These are phyloP conservation scores for Rhytidiadelphus loreus DNA, from an alignment of 225 moss, liverwort and hornwort species.

Conservation along the genomic window DNA sequence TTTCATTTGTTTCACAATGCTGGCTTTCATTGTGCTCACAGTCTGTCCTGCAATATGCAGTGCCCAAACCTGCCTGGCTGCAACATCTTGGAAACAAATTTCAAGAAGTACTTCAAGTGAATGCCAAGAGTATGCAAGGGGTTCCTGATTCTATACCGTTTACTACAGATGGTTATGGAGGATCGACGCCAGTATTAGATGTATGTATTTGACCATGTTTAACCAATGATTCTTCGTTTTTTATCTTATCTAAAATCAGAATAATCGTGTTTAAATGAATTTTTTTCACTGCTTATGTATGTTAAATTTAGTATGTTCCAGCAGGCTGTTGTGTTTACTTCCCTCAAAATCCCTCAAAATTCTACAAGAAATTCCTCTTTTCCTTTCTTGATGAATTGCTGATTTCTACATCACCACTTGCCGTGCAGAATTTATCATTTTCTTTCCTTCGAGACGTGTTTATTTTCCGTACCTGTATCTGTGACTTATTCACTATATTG, in stretches of 20 bases:
- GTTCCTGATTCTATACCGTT: conserved; percentile 9
- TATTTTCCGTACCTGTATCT: not conserved
- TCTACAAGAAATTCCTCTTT: not conserved
- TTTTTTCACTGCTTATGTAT: not conserved
- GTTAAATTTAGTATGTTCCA: not conserved
- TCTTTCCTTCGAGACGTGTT: not conserved
- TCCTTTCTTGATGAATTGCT: not conserved
- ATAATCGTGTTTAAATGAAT: not conserved
- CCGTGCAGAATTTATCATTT: not conserved
- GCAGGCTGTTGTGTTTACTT: not conserved
- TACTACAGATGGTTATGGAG: conserved; percentile 22
- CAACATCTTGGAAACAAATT: conserved; percentile 49
- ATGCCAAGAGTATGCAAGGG: conserved; percentile 31
- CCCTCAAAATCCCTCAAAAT: not conserved
- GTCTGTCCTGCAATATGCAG: conserved; percentile 7
- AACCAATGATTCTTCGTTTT: not conserved
- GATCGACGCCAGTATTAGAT: conserved; percentile 19
- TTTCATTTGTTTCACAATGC: not conserved
- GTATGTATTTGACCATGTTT: not conserved
- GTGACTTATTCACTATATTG: not conserved
- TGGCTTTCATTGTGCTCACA: not conserved
- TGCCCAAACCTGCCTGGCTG: conserved; percentile 34
- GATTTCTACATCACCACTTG: not conserved
- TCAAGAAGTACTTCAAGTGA: conserved; percentile 57
- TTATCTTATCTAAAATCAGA: not conserved